These are phyloP conservation scores for Salix suchowensis DNA, from an alignment of 345 rosid species.

Conservation along the genomic window DNA sequence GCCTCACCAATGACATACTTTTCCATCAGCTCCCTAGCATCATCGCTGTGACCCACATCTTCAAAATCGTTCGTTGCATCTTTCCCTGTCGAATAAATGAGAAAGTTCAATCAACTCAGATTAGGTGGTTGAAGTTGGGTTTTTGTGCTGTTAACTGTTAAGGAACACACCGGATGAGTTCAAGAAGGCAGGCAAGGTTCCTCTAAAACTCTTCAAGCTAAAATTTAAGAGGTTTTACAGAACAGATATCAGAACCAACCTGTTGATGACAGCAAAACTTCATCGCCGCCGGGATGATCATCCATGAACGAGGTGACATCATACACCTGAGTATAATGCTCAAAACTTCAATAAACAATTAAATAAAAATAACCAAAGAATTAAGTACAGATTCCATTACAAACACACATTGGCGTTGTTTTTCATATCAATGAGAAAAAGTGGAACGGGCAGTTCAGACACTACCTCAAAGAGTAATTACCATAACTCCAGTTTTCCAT, in stretches of 20 bases:
- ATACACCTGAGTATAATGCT: slow-evolving; percentile 55
- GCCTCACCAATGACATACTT: slow-evolving; percentile 74
- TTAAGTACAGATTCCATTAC: neutral
- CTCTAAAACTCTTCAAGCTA: neutral
- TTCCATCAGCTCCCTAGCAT: slow-evolving; percentile 75
- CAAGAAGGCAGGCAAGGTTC: neutral
- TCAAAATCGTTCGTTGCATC: slow-evolving; percentile 92
- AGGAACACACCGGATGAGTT: neutral
- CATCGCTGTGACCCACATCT: slow-evolving; percentile 93
- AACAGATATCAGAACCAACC: slow-evolving; percentile 30
- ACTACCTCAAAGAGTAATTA: neutral
- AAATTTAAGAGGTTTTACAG: neutral
- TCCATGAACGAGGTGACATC: slow-evolving; percentile 96
- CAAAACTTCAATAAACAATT: neutral
- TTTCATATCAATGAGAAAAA: neutral
- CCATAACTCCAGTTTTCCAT: neutral
- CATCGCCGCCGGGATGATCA: slow-evolving; percentile 99
- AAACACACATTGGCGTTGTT: neutral
- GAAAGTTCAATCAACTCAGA: neutral
- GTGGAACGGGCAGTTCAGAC: neutral
- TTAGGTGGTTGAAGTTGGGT: neutral
- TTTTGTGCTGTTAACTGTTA: neutral
- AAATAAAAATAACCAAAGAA: neutral
- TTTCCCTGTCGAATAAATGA: slow-evolving; percentile 45
- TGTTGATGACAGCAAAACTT: slow-evolving; percentile 86